Evolutionary conservation across 2,329 filamentous ascomycete species (phyloP).

Genomic region (Orbilia javanica): DNA sequence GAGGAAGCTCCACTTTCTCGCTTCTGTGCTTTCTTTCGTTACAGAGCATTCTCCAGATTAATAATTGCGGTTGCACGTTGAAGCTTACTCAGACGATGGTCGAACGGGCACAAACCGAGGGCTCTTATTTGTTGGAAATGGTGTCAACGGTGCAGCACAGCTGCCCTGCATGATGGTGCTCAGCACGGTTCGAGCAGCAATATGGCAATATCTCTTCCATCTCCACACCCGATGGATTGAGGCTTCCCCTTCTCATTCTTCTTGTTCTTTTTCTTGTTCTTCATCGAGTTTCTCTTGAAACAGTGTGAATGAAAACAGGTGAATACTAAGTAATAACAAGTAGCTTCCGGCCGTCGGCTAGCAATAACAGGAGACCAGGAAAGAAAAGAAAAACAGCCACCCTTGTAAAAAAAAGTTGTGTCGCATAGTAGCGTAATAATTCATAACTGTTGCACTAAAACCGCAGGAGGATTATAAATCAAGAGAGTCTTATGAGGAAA

Average conservation of each 20-base stretch:
- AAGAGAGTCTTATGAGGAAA: conserved; percentile 22
- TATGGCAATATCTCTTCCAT: conserved; percentile 11
- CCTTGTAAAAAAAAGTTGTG: conserved; percentile 35
- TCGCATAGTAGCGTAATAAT: conserved; percentile 22
- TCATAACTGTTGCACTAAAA: conserved; percentile 41
- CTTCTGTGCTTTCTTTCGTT: not conserved
- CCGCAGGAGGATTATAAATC: conserved; percentile 59
- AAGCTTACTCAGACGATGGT: conserved; percentile 24
- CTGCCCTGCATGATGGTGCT: conserved; percentile 41
- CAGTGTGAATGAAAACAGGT: not conserved
- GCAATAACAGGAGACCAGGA: conserved; percentile 1
- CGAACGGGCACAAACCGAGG: conserved; percentile 16
- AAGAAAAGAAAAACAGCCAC: conserved; percentile 15
- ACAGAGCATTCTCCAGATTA: conserved; percentile 14
- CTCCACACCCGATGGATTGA: not conserved
- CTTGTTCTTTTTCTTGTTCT: no score
- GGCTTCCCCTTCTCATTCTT: not conserved
- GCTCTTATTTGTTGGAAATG: conserved; percentile 47
- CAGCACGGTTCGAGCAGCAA: conserved; percentile 1
- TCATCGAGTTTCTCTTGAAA: not conserved
- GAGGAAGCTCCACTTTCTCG: conserved; percentile 8
- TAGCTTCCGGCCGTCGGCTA: conserved; percentile 38
- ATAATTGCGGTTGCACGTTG: not conserved
- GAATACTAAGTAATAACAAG: not conserved
- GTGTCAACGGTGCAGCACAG: conserved; percentile 50